Conservation (phyloP, 495 filamentous ascomycete genomes). For the Tetracladium marchalianum region DNA sequence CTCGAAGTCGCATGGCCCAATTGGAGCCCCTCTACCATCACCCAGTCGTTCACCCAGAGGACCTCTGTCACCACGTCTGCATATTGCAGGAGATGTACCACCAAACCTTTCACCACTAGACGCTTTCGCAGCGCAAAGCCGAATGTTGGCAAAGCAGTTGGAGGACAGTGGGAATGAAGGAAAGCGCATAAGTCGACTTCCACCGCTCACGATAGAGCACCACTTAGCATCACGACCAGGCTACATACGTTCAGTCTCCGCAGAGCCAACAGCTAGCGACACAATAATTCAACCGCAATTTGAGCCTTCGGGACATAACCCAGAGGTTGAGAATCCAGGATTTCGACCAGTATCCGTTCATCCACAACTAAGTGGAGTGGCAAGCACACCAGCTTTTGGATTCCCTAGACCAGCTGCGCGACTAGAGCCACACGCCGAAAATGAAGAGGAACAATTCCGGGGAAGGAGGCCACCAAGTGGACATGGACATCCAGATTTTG, state of each 20-base stretch:
- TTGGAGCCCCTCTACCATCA: constrained; percentile 22
- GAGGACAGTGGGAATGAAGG: constrained; percentile 59
- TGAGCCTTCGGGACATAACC: constrained; percentile 36
- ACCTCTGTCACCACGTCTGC: constrained; percentile 52
- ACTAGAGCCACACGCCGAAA: constrained; percentile 10
- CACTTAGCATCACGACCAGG: constrained; percentile 61
- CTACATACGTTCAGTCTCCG: constrained; percentile 56
- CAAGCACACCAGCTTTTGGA: constrained; percentile 26
- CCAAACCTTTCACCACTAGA: constrained; percentile 90
- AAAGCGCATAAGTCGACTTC: constrained; percentile 73
- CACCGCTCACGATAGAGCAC: constrained; percentile 70
- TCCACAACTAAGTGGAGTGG: constrained; percentile 58
- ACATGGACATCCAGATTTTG: constrained; percentile 5
- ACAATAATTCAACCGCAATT: constrained; percentile 26
- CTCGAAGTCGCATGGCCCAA: constrained; percentile 51
- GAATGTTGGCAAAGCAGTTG: constrained; percentile 76
- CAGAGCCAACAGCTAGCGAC: constrained; percentile 27
- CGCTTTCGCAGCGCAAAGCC: constrained; percentile 83
- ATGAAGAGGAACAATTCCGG: constrained; percentile 16
- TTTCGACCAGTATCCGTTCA: constrained; percentile 64
- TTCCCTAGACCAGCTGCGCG: not conserved
- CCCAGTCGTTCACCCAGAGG: constrained; percentile 35
- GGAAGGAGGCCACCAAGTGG: constrained; percentile 10
- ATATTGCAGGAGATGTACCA: constrained; percentile 77
- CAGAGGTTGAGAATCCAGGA: constrained; percentile 49